Percentiles rank a stretch among this genome's conserved stretches.
These are phyloP conservation scores for Athelia sp. DNA, from an alignment of 1,284 basidiomycete species.

Conservation along the genomic window DNA sequence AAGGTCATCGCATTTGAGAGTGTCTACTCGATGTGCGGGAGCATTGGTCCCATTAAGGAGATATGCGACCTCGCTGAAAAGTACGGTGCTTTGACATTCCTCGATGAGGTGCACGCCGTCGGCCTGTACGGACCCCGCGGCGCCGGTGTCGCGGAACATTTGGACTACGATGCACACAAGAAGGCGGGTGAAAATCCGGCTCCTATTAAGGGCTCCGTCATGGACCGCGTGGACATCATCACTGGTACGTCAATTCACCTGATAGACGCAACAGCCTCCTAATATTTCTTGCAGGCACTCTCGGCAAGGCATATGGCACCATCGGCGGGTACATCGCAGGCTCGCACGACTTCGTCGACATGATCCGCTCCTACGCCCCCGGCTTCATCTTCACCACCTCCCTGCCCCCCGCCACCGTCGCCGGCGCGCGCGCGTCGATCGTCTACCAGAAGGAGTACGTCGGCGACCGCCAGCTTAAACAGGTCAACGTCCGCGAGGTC, in stretches of 20 bases:
- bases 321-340: constrained; percentile 99
- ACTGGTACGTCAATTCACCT: constrained; percentile 49
- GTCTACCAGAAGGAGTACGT: constrained; percentile 90
- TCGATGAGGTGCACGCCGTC: constrained; percentile 96
- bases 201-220: constrained; percentile 79
- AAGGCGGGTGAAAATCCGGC: constrained; percentile 72
- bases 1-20: constrained; percentile 99
- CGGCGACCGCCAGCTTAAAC: constrained; percentile 92
- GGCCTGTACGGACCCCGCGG: constrained; percentile 97
- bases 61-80: constrained; percentile 96
- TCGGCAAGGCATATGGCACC: constrained; percentile 98
- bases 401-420: constrained; percentile 88
- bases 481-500: constrained; percentile 90
- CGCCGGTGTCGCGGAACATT: constrained; percentile 97
- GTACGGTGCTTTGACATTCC: constrained; percentile 97
- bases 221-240: constrained; percentile 96
- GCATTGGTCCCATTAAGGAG: constrained; percentile 92
- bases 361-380: constrained; percentile 95
- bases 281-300: constrained; percentile 58
- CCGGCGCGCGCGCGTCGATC: constrained; percentile 92
- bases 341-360: constrained; percentile 89
- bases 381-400: constrained; percentile 99
- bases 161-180: constrained; percentile 89
- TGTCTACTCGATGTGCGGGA: constrained; percentile 99
- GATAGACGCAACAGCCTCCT: constrained; percentile 4